These are phyloP conservation scores for Grosmannia huntii DNA, from an alignment of 2,329 filamentous ascomycete species.

Conservation along the genomic window DNA sequence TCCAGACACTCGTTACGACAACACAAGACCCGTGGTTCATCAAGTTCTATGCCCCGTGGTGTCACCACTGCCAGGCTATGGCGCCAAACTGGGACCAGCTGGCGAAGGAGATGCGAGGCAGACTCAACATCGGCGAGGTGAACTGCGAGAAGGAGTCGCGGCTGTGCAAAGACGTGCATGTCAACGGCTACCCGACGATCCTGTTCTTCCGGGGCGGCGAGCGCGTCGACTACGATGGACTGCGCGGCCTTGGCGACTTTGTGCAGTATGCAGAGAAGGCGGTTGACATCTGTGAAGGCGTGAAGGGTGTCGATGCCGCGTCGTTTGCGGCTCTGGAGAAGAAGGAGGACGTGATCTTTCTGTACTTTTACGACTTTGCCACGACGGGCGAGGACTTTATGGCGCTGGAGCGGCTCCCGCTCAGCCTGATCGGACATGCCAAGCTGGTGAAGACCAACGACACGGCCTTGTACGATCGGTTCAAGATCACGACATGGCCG, in stretches of 20 bases:
- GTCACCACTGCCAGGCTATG: slow-evolving; percentile 86
- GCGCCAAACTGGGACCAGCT: slow-evolving; percentile 82
- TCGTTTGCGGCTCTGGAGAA: slow-evolving; percentile 74
- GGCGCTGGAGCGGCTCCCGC: slow-evolving; percentile 72
- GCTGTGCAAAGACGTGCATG: slow-evolving; percentile 82
- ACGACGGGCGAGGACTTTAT: slow-evolving; percentile 86
- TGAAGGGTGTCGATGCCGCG: slow-evolving; percentile 67
- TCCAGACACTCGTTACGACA: slow-evolving; percentile 73
- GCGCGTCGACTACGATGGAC: slow-evolving; percentile 81
- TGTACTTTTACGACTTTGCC: slow-evolving; percentile 96
- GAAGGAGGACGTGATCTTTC: slow-evolving; percentile 88
- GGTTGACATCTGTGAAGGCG: slow-evolving; percentile 59
- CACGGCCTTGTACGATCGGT: slow-evolving; percentile 59
- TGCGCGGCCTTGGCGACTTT: slow-evolving; percentile 84
- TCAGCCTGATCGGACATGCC: slow-evolving; percentile 82
- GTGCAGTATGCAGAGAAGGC: slow-evolving; percentile 79
- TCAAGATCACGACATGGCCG: slow-evolving; percentile 97
- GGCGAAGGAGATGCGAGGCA: slow-evolving; percentile 79
- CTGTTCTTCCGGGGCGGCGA: slow-evolving; percentile 88
- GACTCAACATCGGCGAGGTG: slow-evolving; percentile 86
- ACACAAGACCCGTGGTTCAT: slow-evolving; percentile 93
- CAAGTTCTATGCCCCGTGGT: slow-evolving; percentile 98
- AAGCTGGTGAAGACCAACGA: slow-evolving; percentile 88
- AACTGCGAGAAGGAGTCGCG: slow-evolving; percentile 80
- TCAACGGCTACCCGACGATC: slow-evolving; percentile 76